A percentile compares a stretch with the other conserved stretches of the same genome.
These are phyloP conservation scores for Endoconidiophora laricicola DNA, from an alignment of 2,329 filamentous ascomycete species.

Conservation along the genomic window DNA sequence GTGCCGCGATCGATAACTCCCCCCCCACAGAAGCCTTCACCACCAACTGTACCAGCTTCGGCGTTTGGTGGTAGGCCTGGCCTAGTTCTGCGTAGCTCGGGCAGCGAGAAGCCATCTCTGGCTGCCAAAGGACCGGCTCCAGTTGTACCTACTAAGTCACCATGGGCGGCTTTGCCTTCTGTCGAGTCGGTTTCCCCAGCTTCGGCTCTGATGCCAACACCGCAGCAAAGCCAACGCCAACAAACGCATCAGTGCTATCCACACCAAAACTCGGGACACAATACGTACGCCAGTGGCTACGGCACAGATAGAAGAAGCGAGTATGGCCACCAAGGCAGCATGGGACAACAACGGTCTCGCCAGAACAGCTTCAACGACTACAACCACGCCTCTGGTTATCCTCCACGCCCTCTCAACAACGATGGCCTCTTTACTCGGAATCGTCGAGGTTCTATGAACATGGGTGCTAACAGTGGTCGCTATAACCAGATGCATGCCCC, in stretches of 20 bases:
- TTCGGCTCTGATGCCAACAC: constrained; percentile 18
- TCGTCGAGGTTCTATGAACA: constrained; percentile 9
- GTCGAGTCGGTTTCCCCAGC: constrained; percentile 65
- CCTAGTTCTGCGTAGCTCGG: constrained; percentile 44
- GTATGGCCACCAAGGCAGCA: constrained; percentile 1
- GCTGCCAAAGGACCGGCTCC: constrained; percentile 54
- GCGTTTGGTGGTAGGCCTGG: constrained; percentile 29
- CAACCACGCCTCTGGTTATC: constrained; percentile 9
- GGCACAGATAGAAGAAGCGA: constrained; percentile 6
- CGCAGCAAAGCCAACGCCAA: constrained; percentile 18
- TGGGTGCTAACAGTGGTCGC: constrained; percentile 2
- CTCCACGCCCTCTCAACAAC: constrained; percentile 4
- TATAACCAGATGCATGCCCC: constrained; percentile 5
- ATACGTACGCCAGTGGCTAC: neutral
- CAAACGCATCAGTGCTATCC: constrained; percentile 15
- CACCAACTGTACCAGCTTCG: neutral
- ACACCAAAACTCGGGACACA: neutral
- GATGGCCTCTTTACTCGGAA: constrained; percentile 8
- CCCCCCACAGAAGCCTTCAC: constrained; percentile 18
- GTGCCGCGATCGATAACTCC: constrained; percentile 21
- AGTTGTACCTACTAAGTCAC: constrained; percentile 64
- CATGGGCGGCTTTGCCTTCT: constrained; percentile 76
- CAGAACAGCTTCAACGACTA: constrained; percentile 10
- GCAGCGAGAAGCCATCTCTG: constrained; percentile 50
- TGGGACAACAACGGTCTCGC: constrained; percentile 6